Evolutionary conservation across 495 filamentous ascomycete genomes (phyloP), one percentile per base, ranked within the genome.

Genomic region (Cercophora sp.): DNA sequence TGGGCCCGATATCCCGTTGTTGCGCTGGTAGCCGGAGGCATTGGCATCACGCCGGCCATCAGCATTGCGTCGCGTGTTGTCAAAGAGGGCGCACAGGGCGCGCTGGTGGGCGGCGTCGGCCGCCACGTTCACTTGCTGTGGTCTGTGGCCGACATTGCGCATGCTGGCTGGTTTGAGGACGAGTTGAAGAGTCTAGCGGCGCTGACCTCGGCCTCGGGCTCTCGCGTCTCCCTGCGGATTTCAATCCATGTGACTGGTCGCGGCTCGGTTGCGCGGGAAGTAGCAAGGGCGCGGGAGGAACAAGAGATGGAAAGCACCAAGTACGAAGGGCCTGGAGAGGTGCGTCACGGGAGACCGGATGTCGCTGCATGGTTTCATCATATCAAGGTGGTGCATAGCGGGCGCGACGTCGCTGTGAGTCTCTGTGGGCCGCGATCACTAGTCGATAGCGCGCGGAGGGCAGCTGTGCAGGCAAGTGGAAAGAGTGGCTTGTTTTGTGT

Each of bases 21-120:
- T 6, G 48, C 18, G 4, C 32, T 50, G 0, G 15, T 50, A 1
- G 48, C 48, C 0, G 48, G 48, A 3, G 35, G 48, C 10, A 50
- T 50, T n/a, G 48, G 48, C 2, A 50, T 50, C 32, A 50, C 48
- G 11, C 48, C 48, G 10, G 48, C 32, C 34, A 50, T 50, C 19
- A 50, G 48, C 48, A 50, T 50, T 13, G 48, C 48, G 24, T 40
- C 48, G 15, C 35, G 27, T 11, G 3, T 50, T 8, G 48, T 50
- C 13, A 40, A 50, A 15, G 1, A 41, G 13, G 42, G 2, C 29
- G 44, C 25, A 4, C 1, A 10, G 5, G 25, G 10, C 13, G 16
- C 1, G 29, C 10, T 35, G 27, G 22, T 6, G 1, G 34, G 4
- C 3, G 48, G 4, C 4, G 19, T 19, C 16, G 5, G 5, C 19